A percentile compares a stretch with the other conserved stretches of the same genome.
These are phyloP conservation scores for Lobulomyces angularis DNA, from an alignment of 192 early-diverging fungal species.

Conservation along the genomic window DNA sequence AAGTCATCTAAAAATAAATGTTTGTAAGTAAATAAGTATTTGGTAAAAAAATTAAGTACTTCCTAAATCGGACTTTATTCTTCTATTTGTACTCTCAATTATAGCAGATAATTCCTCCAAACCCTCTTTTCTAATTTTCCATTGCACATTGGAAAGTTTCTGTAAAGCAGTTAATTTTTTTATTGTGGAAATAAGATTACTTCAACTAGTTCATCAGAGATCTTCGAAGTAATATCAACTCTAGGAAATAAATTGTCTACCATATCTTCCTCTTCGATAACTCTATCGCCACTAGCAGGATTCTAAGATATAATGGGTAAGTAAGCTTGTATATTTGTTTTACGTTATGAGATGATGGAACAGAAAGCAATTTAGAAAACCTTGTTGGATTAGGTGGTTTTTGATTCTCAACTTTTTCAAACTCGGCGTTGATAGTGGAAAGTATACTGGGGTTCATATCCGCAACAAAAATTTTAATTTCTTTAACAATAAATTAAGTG, in stretches of 20 bases:
- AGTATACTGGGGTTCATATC: conserved; percentile 76
- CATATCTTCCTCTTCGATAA: conserved; percentile 33
- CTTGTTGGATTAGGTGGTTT: conserved; percentile 55
- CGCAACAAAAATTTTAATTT: conserved; percentile 67
- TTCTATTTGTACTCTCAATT: conserved; percentile 63
- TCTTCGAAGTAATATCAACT: conserved; percentile 57
- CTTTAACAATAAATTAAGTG: conserved; percentile 21
- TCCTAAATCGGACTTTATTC: conserved; percentile 67
- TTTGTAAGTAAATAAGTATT: background rate
- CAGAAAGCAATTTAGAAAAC: no score
- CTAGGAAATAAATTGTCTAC: conserved; percentile 80
- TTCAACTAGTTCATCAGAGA: conserved; percentile 48
- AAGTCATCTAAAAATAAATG: conserved; percentile 42
- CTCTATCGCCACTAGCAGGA: no score
- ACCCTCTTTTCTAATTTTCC: conserved; percentile 88
- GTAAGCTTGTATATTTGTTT: no score
- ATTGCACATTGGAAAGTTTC: conserved; percentile 67
- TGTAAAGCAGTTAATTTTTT: conserved; percentile 8
- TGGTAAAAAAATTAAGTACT: conserved; percentile 1
- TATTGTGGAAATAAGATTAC: conserved; percentile 9
- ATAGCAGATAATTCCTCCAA: conserved; percentile 69
- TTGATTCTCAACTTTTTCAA: conserved; percentile 67
- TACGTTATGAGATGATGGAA: no score
- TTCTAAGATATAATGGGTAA: no score
- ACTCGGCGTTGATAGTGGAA: conserved; percentile 81